These are phyloP conservation scores for Cochlearia excelsa DNA, from an alignment of 345 rosid species.

Conservation along the genomic window DNA sequence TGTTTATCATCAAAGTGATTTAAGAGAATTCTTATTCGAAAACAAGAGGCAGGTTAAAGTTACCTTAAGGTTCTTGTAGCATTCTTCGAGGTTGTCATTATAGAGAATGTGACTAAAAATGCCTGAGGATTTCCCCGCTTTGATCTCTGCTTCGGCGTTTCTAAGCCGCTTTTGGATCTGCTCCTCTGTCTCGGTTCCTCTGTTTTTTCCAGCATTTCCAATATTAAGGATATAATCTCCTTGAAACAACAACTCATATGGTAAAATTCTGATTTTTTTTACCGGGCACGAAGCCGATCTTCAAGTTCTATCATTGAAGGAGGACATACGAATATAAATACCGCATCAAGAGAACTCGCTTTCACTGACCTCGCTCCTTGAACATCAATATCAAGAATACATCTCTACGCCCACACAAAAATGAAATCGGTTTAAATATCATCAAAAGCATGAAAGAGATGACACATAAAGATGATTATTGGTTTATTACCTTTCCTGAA, in stretches of 20 bases:
- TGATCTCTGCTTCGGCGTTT: constrained; percentile 76
- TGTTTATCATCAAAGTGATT: background rate
- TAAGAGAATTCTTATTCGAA: constrained; percentile 10
- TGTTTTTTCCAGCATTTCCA: constrained; percentile 32
- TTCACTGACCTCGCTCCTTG: constrained; percentile 88
- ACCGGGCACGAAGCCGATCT: constrained; percentile 86
- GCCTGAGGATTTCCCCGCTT: constrained; percentile 64
- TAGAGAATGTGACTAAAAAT: constrained; percentile 61
- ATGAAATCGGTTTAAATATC: background rate
- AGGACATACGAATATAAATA: constrained; percentile 77
- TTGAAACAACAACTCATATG: no score
- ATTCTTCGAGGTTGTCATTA: constrained; percentile 77
- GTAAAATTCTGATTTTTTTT: constrained; percentile 18
- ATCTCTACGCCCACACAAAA: constrained; percentile 50
- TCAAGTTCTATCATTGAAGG: constrained; percentile 86
- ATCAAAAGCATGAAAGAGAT: constrained; percentile 7
- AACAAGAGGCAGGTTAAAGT: constrained; percentile 12
- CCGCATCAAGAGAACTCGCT: constrained; percentile 72
- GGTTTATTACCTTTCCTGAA: constrained; percentile 67
- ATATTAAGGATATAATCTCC: no score
- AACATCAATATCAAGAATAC: constrained; percentile 98
- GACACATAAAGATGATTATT: background rate
- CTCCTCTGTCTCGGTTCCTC: constrained; percentile 89
- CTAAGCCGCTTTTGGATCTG: constrained; percentile 73
- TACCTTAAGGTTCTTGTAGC: constrained; percentile 85